phyloP scores from a whole-genome alignment of 176 grass and related monocot genomes.

The Luzula sylvatica region DNA sequence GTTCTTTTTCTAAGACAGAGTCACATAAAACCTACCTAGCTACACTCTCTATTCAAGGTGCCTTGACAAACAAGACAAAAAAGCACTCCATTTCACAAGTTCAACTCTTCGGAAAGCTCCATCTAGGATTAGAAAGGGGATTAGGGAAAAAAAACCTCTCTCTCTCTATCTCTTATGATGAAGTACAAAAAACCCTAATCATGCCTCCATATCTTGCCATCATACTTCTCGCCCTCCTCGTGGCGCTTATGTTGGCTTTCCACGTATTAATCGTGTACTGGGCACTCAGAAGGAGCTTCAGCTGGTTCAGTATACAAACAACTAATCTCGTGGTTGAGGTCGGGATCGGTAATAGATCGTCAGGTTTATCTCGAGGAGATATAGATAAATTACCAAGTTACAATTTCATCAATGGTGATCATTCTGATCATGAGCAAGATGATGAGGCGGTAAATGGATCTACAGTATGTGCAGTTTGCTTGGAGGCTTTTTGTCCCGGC shows the following conservation, averaged over 20 bases:
- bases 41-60: too few species aligned
- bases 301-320: not conserved
- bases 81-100: too few species aligned
- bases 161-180: not conserved
- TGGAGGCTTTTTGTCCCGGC: conserved; percentile 33
- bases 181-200: not conserved
- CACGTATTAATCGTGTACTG: not conserved
- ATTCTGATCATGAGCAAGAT: too few species aligned
- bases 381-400: conserved; percentile 35
- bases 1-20: too few species aligned
- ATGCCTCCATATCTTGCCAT: not conserved
- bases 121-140: too few species aligned
- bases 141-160: too few species aligned
- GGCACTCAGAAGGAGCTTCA: not conserved
- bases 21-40: too few species aligned
- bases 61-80: too few species aligned
- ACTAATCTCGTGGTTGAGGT: not conserved
- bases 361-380: conserved; percentile 30
- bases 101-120: too few species aligned
- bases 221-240: not conserved
- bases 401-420: conserved; percentile 8
- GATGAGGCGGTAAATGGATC: not conserved
- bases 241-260: not conserved
- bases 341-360: not conserved
- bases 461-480: conserved; percentile 44